Evolutionary conservation across 192 early-diverging fungal genomes (phyloP).

Genomic region (Obelidium mucronatum): DNA sequence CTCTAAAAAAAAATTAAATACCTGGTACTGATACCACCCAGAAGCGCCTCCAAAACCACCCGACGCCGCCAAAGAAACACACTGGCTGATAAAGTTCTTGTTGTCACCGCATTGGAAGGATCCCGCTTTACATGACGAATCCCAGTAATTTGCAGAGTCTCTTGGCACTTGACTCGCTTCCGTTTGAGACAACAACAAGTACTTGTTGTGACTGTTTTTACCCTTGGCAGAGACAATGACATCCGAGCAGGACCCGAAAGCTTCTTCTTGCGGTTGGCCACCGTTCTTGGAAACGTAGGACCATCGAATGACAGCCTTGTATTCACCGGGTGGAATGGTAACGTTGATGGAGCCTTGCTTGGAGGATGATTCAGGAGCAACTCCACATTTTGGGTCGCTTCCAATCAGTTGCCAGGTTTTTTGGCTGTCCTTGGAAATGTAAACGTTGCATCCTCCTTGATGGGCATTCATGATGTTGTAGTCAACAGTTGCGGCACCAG

Average conservation of each 20-base stretch:
- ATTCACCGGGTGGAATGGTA: constrained; percentile 5
- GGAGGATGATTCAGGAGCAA: background rate
- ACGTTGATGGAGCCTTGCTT: background rate
- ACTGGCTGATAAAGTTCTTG: constrained; percentile 1
- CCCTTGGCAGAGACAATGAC: background rate
- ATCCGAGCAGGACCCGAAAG: constrained; percentile 5
- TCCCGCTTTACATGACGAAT: constrained; percentile 9
- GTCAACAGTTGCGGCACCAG: constrained; percentile 13
- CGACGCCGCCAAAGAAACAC: constrained; percentile 8
- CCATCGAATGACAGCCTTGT: constrained; percentile 12
- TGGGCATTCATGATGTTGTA: constrained; percentile 28
- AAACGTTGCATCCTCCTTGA: constrained; percentile 13
- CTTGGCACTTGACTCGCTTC: background rate
- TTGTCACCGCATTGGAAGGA: background rate
- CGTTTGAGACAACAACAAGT: constrained; percentile 4
- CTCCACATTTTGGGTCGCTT: constrained; percentile 11
- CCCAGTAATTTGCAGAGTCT: constrained; percentile 6
- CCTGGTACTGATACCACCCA: constrained; percentile 14
- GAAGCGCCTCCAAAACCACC: constrained; percentile 1
- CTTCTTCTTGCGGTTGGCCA: constrained; percentile 6
- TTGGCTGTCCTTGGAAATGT: constrained; percentile 2
- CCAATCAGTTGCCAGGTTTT: constrained; percentile 19
- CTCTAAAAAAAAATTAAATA: too few relatives aligned
- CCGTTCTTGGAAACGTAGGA: constrained; percentile 21
- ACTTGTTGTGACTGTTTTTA: background rate